A percentile compares a stretch with the other conserved stretches of the same genome.
These are phyloP conservation scores for Leccinum pachyderme DNA, from an alignment of 1,284 basidiomycete genomes.

Conservation along the genomic window DNA sequence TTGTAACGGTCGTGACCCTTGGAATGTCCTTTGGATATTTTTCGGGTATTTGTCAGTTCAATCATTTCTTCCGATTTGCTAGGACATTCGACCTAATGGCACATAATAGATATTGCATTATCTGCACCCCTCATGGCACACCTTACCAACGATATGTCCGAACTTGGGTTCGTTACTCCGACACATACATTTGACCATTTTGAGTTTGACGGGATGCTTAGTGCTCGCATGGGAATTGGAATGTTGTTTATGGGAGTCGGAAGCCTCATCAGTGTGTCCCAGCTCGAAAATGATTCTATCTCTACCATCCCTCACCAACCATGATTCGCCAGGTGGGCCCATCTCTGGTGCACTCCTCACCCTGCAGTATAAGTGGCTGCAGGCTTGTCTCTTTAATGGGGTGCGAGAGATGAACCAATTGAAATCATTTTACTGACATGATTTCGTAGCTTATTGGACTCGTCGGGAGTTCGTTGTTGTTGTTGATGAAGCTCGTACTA, in stretches of 20 bases:
- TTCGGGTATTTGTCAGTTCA: not conserved
- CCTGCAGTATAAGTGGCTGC: no score
- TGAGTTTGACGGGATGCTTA: not conserved
- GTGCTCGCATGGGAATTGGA: not conserved
- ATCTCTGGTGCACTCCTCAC: not conserved
- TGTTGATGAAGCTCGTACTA: not conserved
- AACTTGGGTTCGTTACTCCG: not conserved
- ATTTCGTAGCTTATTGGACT: not conserved
- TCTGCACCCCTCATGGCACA: not conserved
- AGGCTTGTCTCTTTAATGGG: not conserved
- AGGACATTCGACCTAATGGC: not conserved
- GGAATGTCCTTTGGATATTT: not conserved
- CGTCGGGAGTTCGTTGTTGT: not conserved
- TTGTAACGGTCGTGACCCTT: not conserved
- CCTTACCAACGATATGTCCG: not conserved
- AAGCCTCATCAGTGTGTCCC: not conserved
- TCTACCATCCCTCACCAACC: not conserved
- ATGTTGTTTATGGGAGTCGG: not conserved
- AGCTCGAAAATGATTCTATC: not conserved
- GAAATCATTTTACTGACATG: not conserved
- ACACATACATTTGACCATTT: not conserved
- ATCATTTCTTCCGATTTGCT: not conserved
- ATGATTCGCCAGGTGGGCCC: no score
- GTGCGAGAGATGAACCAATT: not conserved
- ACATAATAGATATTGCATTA: not conserved